Conservation (phyloP, 129 eudicot species). For the Centrapalus pauciflorus region DNA sequence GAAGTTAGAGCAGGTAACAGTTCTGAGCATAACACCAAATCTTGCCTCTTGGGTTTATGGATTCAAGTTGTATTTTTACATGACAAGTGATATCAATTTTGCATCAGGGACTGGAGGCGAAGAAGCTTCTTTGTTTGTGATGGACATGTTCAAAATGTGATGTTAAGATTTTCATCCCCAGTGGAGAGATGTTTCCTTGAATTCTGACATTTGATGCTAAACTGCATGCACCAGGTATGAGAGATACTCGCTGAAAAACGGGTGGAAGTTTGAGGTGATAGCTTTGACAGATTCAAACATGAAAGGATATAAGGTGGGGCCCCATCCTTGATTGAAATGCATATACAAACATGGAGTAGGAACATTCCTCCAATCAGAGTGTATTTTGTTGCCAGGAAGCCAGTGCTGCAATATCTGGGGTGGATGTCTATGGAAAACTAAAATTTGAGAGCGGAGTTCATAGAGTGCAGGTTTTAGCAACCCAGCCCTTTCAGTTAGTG, state of each 20-base stretch:
- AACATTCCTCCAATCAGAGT: background rate
- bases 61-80: background rate
- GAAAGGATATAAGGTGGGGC: slow-evolving; percentile 79
- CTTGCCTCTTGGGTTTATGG: background rate
- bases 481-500: background rate
- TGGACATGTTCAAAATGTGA: slow-evolving; percentile 93
- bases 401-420: slow-evolving; percentile 86
- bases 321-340: background rate
- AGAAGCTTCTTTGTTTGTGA: slow-evolving; percentile 94
- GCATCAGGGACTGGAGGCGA: slow-evolving; percentile 93
- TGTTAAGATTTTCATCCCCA: slow-evolving; percentile 1
- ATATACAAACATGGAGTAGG: background rate
- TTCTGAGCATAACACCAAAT: background rate
- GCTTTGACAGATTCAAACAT: slow-evolving; percentile 75
- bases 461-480: slow-evolving; percentile 77
- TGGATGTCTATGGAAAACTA: slow-evolving; percentile 84
- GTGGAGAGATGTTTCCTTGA: background rate
- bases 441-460: slow-evolving; percentile 99
- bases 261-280: slow-evolving; percentile 94
- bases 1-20: slow-evolving; percentile 92
- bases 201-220: slow-evolving; percentile 12
- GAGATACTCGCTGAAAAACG: slow-evolving; percentile 70
- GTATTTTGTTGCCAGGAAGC: slow-evolving; percentile 63
- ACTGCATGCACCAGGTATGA: slow-evolving; percentile 69
- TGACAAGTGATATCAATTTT: background rate